Evolutionary conservation across 768 basidiomycete genomes (phyloP).

Genomic region (Infundibulicybe gibba): DNA sequence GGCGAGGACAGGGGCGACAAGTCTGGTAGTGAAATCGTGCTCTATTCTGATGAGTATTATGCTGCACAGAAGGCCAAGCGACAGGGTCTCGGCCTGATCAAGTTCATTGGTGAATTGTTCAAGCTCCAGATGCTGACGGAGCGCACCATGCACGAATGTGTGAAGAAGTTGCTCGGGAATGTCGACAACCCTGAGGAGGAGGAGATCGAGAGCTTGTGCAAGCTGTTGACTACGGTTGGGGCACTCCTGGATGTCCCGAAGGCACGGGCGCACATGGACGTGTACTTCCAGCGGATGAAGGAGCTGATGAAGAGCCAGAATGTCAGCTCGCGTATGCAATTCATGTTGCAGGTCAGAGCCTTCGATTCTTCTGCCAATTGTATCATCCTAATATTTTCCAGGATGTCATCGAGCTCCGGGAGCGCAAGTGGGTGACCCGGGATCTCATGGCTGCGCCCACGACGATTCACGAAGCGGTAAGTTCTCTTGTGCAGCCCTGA

Average conservation of each 20-base stretch:
- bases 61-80: conserved; percentile 96
- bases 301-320: conserved; percentile 71
- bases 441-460: conserved; percentile 78
- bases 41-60: conserved; percentile 96
- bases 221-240: conserved; percentile 88
- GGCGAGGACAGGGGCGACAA: conserved; percentile 46
- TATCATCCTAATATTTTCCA: conserved; percentile 25
- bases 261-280: conserved; percentile 82
- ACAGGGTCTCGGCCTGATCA: conserved; percentile 93
- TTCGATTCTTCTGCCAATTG: not conserved
- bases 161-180: conserved; percentile 92
- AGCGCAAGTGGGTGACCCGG: conserved; percentile 76
- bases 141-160: conserved; percentile 98
- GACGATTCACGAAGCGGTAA: conserved; percentile 80
- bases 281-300: conserved; percentile 91
- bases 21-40: conserved; percentile 56
- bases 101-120: conserved; percentile 98
- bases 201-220: conserved; percentile 95
- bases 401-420: conserved; percentile 90
- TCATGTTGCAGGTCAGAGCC: conserved; percentile 85
- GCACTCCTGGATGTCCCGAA: conserved; percentile 75
- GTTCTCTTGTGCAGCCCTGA: conserved; percentile 23
- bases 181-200: conserved; percentile 95
- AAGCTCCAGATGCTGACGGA: conserved; percentile 98
- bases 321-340: conserved; percentile 85